Conservation (phyloP, 148 eudicot species). For the Simmondsia chinensis region DNA sequence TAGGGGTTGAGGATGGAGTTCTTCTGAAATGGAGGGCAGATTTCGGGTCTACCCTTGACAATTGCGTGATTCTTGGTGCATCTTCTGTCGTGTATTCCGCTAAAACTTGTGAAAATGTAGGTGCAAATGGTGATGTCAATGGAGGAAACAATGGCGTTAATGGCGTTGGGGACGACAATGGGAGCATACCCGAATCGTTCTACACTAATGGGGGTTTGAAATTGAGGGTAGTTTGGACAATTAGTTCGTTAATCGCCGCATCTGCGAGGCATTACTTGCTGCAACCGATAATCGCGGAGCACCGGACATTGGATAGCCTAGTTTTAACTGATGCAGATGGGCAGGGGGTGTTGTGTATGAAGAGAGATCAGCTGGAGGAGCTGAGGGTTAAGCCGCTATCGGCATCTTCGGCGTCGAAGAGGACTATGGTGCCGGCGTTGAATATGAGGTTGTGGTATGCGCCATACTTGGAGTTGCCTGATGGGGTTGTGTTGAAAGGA, state of each 20-base stretch:
- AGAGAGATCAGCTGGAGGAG: slow-evolving; percentile 76
- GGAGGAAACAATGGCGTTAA: too few relatives aligned
- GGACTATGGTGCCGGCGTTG: slow-evolving; percentile 78
- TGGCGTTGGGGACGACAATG: slow-evolving; percentile 40
- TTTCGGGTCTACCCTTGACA: slow-evolving; percentile 79
- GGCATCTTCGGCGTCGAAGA: slow-evolving; percentile 67
- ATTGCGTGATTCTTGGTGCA: slow-evolving; percentile 79
- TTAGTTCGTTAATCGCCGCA: slow-evolving; percentile 82
- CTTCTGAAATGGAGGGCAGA: slow-evolving; percentile 76
- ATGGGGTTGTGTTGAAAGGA: slow-evolving; percentile 73
- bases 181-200: slow-evolving; percentile 78
- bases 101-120: slow-evolving; percentile 5
- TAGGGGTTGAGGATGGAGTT: slow-evolving; percentile 72
- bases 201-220: slow-evolving; percentile 81
- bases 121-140: not conserved
- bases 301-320: slow-evolving; percentile 55
- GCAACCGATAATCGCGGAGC: slow-evolving; percentile 70
- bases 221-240: slow-evolving; percentile 81
- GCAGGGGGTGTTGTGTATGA: slow-evolving; percentile 87
- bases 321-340: slow-evolving; percentile 68
- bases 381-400: slow-evolving; percentile 82
- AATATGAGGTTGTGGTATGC: slow-evolving; percentile 91
- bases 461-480: slow-evolving; percentile 56
- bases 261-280: slow-evolving; percentile 87
- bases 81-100: slow-evolving; percentile 34